Evolutionary conservation across 768 basidiomycete genomes (phyloP).

Genomic region (Collybia sordida): DNA sequence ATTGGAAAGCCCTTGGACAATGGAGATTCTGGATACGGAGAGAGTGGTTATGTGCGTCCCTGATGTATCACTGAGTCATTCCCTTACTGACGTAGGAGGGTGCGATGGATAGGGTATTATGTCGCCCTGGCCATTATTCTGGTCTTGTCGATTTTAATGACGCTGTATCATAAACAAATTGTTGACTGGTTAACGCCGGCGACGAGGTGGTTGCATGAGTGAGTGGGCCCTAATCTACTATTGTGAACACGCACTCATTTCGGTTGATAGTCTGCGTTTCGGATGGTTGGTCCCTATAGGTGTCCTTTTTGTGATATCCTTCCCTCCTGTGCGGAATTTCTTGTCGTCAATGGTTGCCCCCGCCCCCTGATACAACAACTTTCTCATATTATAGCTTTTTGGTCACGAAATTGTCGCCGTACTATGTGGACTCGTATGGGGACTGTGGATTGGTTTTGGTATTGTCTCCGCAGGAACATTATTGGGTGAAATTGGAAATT

Average conservation of each 20-base stretch:
- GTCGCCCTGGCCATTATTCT: constrained; percentile 46
- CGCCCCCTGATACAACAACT: not conserved
- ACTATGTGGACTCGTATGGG: constrained; percentile 90
- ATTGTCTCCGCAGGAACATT: constrained; percentile 86
- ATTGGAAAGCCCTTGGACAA: constrained; percentile 41
- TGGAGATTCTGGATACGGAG: constrained; percentile 54
- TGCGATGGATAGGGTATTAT: constrained; percentile 43
- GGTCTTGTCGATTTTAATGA: constrained; percentile 50
- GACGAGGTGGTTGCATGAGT: constrained; percentile 66
- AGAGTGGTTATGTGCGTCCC: constrained; percentile 55
- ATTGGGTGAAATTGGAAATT: constrained; percentile 85
- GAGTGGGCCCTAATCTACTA: constrained; percentile 19
- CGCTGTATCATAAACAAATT: constrained; percentile 70
- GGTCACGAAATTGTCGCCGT: constrained; percentile 92
- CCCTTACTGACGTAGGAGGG: not conserved
- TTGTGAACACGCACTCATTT: not conserved
- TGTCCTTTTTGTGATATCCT: constrained; percentile 80
- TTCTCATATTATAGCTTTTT: constrained; percentile 53
- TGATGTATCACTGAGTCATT: not conserved
- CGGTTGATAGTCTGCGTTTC: constrained; percentile 37
- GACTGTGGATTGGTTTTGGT: constrained; percentile 81
- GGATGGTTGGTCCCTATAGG: constrained; percentile 83
- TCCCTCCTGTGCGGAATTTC: constrained; percentile 63
- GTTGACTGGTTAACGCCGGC: constrained; percentile 66
- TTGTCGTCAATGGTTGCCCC: not conserved